Percentiles rank a stretch among this genome's conserved stretches.
phyloP scores from a whole-genome alignment of 2,329 filamentous ascomycete species.

The Pyrenochaeta sp. region DNA sequence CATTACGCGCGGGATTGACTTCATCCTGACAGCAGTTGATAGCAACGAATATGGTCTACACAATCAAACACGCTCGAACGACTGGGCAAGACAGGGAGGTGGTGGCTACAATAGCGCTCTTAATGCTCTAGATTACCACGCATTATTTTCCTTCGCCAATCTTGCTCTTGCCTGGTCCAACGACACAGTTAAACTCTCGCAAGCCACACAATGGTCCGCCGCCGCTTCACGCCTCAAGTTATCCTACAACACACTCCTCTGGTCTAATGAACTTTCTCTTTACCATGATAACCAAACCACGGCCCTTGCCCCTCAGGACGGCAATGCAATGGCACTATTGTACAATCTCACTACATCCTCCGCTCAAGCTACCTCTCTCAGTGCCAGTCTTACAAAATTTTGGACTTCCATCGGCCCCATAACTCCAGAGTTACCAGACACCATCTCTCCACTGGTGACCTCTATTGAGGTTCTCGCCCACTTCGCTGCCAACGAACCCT shows the following conservation, averaged over 20 bases:
- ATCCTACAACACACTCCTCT: conserved; percentile 21
- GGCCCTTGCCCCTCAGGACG: conserved; percentile 31
- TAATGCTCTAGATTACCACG: conserved; percentile 45
- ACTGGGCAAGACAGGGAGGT: conserved; percentile 42
- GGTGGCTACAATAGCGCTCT: conserved; percentile 44
- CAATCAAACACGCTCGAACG: conserved; percentile 29
- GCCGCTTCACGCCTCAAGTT: conserved; percentile 13
- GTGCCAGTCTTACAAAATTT: conserved; percentile 21
- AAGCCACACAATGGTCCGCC: conserved; percentile 10
- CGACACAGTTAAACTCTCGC: conserved; percentile 1
- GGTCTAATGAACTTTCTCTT: conserved; percentile 1
- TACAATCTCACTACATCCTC: conserved; percentile 28
- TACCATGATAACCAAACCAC: conserved; percentile 32
- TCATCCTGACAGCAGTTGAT: conserved; percentile 14
- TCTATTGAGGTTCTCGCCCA: conserved; percentile 49
- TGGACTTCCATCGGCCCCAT: conserved; percentile 43
- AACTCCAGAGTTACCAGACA: conserved; percentile 46
- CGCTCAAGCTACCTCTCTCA: conserved; percentile 22
- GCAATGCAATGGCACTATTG: conserved; percentile 28
- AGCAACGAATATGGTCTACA: conserved; percentile 19
- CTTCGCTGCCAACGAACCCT: conserved; percentile 25
- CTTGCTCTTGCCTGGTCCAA: conserved; percentile 20
- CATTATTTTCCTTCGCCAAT: conserved; percentile 26
- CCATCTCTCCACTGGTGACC: conserved; percentile 50
- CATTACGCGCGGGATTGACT: conserved; percentile 22